Evolutionary conservation across 257 asterid genomes (phyloP), one percentile per base, ranked within the genome.

Genomic region (Paraleonurus japonicus): DNA sequence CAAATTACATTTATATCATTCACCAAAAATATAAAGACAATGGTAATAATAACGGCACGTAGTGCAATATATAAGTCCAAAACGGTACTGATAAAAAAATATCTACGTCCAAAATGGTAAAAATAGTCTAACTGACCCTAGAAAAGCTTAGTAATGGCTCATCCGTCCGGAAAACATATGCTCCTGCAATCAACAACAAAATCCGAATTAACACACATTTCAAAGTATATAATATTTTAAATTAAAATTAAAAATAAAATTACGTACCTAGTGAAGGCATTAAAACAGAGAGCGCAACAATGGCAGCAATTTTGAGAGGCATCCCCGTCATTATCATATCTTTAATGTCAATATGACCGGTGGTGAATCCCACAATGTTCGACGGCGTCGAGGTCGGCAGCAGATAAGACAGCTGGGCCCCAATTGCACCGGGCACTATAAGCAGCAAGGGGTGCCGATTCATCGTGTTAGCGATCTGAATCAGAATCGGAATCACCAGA

Each of bases 221-320:
- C 17, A 24, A 67, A 47, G n/a, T n/a, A n/a, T n/a, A n/a, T n/a
- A n/a, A n/a, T n/a, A n/a, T n/a, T n/a, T n/a, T n/a, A n/a, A n/a
- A n/a, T n/a, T n/a, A n/a, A n/a, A n/a, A n/a, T n/a, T 0, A 19
- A 43, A 39, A 9, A 24, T 17, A 24, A n/a, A 19, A 22, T 64
- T 88, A n/a, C n/a, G n/a, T n/a, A 93, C 98, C 98, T 0, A 93
- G 95, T 0, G 97, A 87, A 27, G 98, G 98, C 97, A 93, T 90
- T 1, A 90, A 50, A 67, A 93, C 7, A 16, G 98, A 83, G 32
- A 93, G 73, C 3, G 69, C 88, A 15, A 67, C 16, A n/a, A 79
- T 79, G 1, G 87, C 96, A 4, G 82, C 82, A 75, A 90, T 35
- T 50, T 93, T 93, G 10, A 93, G 67, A 0, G 96, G 96, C 4